Percentiles rank a stretch among this genome's conserved stretches.
These are phyloP conservation scores for Groenewaldozyma salmanticensis DNA, from an alignment of 805 yeast genomes.

Conservation along the genomic window DNA sequence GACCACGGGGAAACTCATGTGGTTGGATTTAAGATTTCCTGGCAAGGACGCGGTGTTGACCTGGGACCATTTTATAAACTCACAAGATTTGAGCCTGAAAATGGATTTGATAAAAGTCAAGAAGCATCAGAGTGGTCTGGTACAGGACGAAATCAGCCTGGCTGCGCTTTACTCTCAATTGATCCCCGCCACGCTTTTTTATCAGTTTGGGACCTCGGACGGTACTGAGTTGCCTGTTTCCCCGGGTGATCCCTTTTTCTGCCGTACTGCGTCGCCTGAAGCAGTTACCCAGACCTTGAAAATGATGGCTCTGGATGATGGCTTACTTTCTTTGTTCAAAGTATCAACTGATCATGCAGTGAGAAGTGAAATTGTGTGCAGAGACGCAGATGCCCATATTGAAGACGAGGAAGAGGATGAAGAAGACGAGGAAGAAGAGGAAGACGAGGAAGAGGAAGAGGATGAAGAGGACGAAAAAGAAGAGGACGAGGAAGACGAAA, in stretches of 20 bases:
- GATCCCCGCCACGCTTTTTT: conserved; percentile 27
- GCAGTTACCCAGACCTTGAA: conserved; percentile 4
- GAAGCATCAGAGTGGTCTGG: conserved; percentile 17
- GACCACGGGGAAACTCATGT: conserved; percentile 56
- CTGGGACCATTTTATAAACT: conserved; percentile 62
- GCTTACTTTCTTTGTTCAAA: not conserved
- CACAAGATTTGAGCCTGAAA: conserved; percentile 44
- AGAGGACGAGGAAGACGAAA: not conserved
- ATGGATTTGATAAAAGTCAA: conserved; percentile 17
- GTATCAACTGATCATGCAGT: not conserved
- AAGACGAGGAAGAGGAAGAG: not conserved
- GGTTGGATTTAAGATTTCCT: conserved; percentile 33
- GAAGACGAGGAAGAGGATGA: not conserved
- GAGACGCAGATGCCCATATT: not conserved
- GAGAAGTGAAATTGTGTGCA: not conserved
- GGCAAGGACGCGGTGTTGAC: conserved; percentile 41
- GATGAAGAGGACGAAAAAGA: not conserved
- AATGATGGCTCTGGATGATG: conserved; percentile 1
- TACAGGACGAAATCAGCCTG: conserved; percentile 15
- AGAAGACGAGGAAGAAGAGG: not conserved
- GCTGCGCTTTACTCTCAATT: conserved; percentile 25
- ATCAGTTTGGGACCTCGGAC: conserved; percentile 28
- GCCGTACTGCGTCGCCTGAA: conserved; percentile 6
- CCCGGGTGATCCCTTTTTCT: conserved; percentile 29
- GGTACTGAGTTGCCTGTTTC: conserved; percentile 28